A percentile compares a stretch with the other conserved stretches of the same genome.
phyloP scores from a whole-genome alignment of 2,329 filamentous ascomycete genomes.

The Acephala macrosclerotiorum region DNA sequence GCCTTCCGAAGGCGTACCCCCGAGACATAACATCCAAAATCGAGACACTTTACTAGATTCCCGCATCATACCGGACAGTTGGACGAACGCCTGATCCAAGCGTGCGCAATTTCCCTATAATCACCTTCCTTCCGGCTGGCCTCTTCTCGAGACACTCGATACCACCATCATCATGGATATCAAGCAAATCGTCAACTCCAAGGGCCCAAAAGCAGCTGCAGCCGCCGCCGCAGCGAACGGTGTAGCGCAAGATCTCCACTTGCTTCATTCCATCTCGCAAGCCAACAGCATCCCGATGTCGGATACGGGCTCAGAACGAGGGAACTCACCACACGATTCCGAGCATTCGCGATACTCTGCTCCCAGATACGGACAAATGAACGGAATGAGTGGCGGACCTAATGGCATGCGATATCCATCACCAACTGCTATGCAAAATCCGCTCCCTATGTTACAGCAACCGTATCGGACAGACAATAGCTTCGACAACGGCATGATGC shows the following conservation, averaged over 20 bases:
- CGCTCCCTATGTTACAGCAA: conserved; percentile 45
- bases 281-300: conserved; percentile 42
- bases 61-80: conserved; percentile 35
- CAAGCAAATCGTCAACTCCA: conserved; percentile 47
- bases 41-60: conserved; percentile 33
- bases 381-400: conserved; percentile 41
- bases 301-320: conserved; percentile 45
- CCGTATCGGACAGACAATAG: conserved; percentile 39
- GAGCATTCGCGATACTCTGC: conserved; percentile 46
- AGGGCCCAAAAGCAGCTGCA: conserved; percentile 40
- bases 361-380: conserved; percentile 40
- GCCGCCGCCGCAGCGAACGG: conserved; percentile 38
- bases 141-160: conserved; percentile 7
- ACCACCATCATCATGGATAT: conserved; percentile 43
- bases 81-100: conserved; percentile 45
- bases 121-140: conserved; percentile 22
- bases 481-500: conserved; percentile 42
- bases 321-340: conserved; percentile 45
- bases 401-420: conserved; percentile 45
- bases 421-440: conserved; percentile 44
- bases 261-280: conserved; percentile 45
- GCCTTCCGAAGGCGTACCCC: conserved; percentile 34
- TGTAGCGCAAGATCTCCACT: conserved; percentile 42
- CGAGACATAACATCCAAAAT: conserved; percentile 39
- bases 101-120: conserved; percentile 37